Evolutionary conservation across 805 yeast species (phyloP), one percentile per base, ranked within the genome.

Genomic region (Wickerhamomyces subpelliculosus): DNA sequence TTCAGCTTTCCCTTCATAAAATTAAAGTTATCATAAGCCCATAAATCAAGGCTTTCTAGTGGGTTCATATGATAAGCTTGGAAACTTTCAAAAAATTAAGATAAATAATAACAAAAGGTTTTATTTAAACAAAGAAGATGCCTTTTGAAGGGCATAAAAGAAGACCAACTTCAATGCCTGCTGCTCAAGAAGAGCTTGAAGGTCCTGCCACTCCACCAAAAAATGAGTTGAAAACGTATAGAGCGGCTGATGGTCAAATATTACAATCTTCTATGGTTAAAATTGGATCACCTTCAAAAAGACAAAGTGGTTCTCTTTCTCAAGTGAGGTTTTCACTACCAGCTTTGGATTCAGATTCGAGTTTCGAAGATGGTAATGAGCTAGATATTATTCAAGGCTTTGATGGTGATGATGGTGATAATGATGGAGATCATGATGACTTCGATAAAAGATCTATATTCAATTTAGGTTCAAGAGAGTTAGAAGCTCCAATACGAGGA

Each of bases 321-420:
- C 58, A 52, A 22, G 59, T 55, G n/a, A 37, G 59, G 33, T 55
- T 55, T 23, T 49, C 53, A 4, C 38, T 53, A 13, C 58, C 57
- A 4, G 26, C 43, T 9, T 20, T 20, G 1, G 38, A 32, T 16
- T 34, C 34, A 7, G 43, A 37, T 11, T 5, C 20, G 1, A 28
- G 11, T 5, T 28, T 27, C 8, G 35, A 29, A 13, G 23, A 25
- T 13, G 31, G 32, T 12, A 27, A 27, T 8, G 34, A 40, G n/a
- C n/a, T n/a, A n/a, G n/a, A n/a, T n/a, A n/a, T n/a, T n/a, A 13
- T 25, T 19, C 31, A 19, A 11, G 22, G 16, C 18, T 16, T 10
- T 1, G 28, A 33, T 9, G 40, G 27, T 9, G 34, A 40, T 18
- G 45, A 43, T 2, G 48, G 40, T 8, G 43, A 41, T 17, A 47